A percentile compares a stretch with the other conserved stretches of the same genome.
These are phyloP conservation scores for Iris pallida DNA, from an alignment of 116 monocot species.

Conservation along the genomic window DNA sequence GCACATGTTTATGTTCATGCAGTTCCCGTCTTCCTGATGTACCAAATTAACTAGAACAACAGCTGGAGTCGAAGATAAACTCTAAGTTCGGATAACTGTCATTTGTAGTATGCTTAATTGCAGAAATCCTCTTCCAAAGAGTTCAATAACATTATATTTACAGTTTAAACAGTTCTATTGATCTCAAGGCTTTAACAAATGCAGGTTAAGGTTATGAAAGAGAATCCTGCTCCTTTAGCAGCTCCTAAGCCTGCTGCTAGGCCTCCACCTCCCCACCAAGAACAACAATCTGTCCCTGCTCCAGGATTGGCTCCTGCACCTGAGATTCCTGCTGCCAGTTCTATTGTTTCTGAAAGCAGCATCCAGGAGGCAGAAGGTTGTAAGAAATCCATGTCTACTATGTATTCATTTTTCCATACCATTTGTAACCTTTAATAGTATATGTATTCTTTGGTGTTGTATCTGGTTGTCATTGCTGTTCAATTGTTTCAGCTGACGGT, in stretches of 20 bases:
- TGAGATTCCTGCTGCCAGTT: slow-evolving; percentile 34
- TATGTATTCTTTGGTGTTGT: no score
- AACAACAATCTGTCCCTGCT: slow-evolving; percentile 29
- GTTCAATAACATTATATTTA: no score
- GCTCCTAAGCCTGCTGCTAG: slow-evolving; percentile 24
- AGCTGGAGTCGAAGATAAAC: no score
- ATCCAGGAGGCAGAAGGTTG: slow-evolving; percentile 69
- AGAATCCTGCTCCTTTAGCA: slow-evolving; percentile 26
- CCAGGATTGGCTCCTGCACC: slow-evolving; percentile 22
- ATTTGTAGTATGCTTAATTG: no score
- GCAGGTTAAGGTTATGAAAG: slow-evolving; percentile 75
- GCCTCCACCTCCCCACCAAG: slow-evolving; percentile 25
- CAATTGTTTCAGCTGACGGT: slow-evolving; percentile 50
- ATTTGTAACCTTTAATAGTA: neutral
- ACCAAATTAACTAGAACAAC: no score
- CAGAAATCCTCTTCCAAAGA: no score
- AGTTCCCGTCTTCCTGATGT: no score
- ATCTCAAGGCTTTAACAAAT: neutral
- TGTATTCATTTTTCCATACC: neutral
- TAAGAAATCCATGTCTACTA: neutral
- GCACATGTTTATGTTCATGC: no score
- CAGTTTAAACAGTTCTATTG: no score
- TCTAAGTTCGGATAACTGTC: no score
- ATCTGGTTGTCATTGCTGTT: neutral
- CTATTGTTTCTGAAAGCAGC: slow-evolving; percentile 41